Base-by-base conservation (phyloP, 2,329 filamentous ascomycete genomes). In the Clarireedia hainanense region DNA sequence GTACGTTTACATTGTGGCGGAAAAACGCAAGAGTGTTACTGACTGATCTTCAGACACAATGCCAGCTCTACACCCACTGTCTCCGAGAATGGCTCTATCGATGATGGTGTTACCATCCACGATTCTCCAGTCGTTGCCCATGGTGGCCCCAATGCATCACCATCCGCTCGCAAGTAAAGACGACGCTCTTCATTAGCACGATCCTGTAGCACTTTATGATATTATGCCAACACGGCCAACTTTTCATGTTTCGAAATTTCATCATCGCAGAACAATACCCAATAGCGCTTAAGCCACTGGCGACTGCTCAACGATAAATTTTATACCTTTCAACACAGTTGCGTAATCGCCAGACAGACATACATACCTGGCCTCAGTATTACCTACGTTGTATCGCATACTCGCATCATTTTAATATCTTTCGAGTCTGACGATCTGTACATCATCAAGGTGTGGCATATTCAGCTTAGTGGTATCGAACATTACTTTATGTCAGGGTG, bases 51-150 rank as follows among this genome's bases (percentile, higher is more conserved):
- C n/a, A 66, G 58, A 17, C 61, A 58, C 17, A 12, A 47, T 49
- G 23, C 56, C 10, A 50, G 52, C 7, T 56, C 56, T 12, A 69
- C 65, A 50, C 67, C 67, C 39, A 64, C 64, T 23, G 58, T 68
- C 34, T 70, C 68, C 14, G 68, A 70, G 26, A 64, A 66, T 56
- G 67, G 65, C 52, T 67, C 65, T 49, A 62, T 45, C n/a, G 67
- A 69, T 49, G 67, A 69, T 43, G 62, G 63, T 51, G 61, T 61
- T 24, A 67, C 66, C 36, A 57, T 69, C 30, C 63, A 68, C 51
- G 64, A 68, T 45, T 68, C 66, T 49, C 67, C 67, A 42, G 64
- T 60, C 52, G 61, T 66, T 48, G 63, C 62, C 34, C 60, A 63
- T 46, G 63, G 61, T 30, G 55, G 58, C 14, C 43, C 58, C 20